Base-by-base conservation (phyloP, 768 basidiomycete species). In the Rossbeevera mucosa region DNA sequence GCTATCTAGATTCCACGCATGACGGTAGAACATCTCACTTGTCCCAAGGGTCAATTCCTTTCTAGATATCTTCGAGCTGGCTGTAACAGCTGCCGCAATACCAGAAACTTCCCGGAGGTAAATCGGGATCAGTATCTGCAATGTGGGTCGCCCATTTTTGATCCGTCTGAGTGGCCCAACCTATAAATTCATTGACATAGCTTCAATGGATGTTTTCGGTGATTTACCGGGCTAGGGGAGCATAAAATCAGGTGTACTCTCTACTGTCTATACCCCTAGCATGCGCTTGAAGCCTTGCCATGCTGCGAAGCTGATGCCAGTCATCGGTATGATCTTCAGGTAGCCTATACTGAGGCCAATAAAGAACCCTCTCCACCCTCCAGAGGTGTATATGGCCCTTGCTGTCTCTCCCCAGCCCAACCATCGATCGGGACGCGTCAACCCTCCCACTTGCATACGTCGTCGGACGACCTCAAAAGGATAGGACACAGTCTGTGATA, bases 311-410 rank as follows among this genome's bases (percentile, higher is more conserved):
- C 88, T 90, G 51, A 95, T 86, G 52, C 93, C 91, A 21, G 86
- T 95, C 94, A 97, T 95, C 12, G 95, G 95, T 52, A 96, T 81
- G 38, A 95, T 83, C 76, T 98, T 97, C 50, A 97, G 61, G 71
- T 91, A 96, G 2, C 95, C 95, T 59, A 97, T 89, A 51, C 84
- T 80, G 55, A 98, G 72, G 0, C 95, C 95, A 26, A 96, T 84
- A 63, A 86, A 97, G 70, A 96, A 96, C 2, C 92, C 94, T 67
- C 83, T 76, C 82, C 80, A 86, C 9, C 94, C 93, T n/a, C 78
- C 75, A 5, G 75, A 67, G 6, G 65, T 63, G 76, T 85, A 94
- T 22, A 97, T 80, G 7, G 71, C 64, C 48, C 67, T 67, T n/a
- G 83, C 76, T 0, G 91, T 93, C 71, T 95, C 91, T 47, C 18